Percentiles rank a stretch among this genome's conserved stretches.
Conservation (phyloP, 2,329 filamentous ascomycete species). For the Rhinocladiella similis region DNA sequence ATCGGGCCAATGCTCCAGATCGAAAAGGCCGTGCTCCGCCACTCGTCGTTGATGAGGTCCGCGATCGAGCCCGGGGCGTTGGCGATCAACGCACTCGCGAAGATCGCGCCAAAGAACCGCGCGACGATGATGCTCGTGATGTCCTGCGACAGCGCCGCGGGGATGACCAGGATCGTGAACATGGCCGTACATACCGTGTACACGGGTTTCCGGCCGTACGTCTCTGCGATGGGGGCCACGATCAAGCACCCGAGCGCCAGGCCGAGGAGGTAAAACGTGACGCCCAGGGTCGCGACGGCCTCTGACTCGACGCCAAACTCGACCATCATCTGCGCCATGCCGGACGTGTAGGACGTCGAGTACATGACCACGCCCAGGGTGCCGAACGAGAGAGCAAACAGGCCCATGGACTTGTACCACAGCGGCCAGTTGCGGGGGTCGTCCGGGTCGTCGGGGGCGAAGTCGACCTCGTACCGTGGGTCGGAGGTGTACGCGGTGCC, state of each 20-base stretch:
- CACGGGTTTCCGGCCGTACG: slow-evolving; percentile 53
- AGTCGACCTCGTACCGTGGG: slow-evolving; percentile 72
- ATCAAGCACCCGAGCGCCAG: slow-evolving; percentile 71
- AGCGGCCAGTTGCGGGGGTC: slow-evolving; percentile 71
- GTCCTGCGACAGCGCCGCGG: slow-evolving; percentile 68
- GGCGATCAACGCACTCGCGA: slow-evolving; percentile 76
- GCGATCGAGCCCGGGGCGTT: slow-evolving; percentile 81
- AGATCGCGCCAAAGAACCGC: slow-evolving; percentile 73
- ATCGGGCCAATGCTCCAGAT: slow-evolving; percentile 82
- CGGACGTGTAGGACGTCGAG: slow-evolving; percentile 76
- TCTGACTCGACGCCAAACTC: slow-evolving; percentile 63
- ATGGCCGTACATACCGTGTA: slow-evolving; percentile 65
- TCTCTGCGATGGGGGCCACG: slow-evolving; percentile 65
- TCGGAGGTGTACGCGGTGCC: slow-evolving; percentile 49
- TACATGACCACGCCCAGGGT: slow-evolving; percentile 66
- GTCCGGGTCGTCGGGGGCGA: slow-evolving; percentile 61
- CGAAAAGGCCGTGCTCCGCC: slow-evolving; percentile 78
- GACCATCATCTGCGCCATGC: slow-evolving; percentile 65
- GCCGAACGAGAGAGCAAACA: slow-evolving; percentile 58
- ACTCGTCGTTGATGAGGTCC: slow-evolving; percentile 78
- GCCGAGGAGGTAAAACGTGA: slow-evolving; percentile 77
- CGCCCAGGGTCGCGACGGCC: slow-evolving; percentile 68
- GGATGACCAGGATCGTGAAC: slow-evolving; percentile 70
- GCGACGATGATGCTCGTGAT: slow-evolving; percentile 68
- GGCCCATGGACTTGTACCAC: slow-evolving; percentile 56